Conservation (phyloP, 805 yeast species). For the Candida lessepsii region DNA sequence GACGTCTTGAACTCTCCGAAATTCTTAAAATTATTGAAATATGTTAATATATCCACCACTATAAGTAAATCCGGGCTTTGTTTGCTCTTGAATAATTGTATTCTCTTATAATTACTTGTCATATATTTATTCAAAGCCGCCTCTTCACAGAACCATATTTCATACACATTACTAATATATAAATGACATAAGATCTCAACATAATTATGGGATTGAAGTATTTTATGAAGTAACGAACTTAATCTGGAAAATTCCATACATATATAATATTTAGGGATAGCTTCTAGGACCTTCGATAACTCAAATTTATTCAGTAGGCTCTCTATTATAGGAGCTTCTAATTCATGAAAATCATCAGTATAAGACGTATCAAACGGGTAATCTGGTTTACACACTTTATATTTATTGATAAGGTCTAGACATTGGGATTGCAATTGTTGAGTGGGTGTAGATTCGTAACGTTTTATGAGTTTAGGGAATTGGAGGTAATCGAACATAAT, state of each 20-base stretch:
- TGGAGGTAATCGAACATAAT: slow-evolving; percentile 12
- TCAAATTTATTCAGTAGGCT: slow-evolving; percentile 18
- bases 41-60: slow-evolving; percentile 9
- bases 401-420: slow-evolving; percentile 24
- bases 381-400: slow-evolving; percentile 10
- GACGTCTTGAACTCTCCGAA: not conserved
- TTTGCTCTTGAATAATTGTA: slow-evolving; percentile 1
- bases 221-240: slow-evolving; percentile 4
- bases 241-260: slow-evolving; percentile 13
- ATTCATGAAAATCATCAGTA: slow-evolving; percentile 28
- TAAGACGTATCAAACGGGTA: slow-evolving; percentile 25
- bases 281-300: slow-evolving; percentile 17
- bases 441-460: slow-evolving; percentile 1
- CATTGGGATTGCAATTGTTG: slow-evolving; percentile 3
- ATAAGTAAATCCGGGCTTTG: slow-evolving; percentile 6
- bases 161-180: slow-evolving; percentile 11
- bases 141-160: slow-evolving; percentile 13
- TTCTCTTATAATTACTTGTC: slow-evolving; percentile 5
- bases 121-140: slow-evolving; percentile 3
- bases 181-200: slow-evolving; percentile 10
- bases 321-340: slow-evolving; percentile 25
- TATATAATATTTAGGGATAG: slow-evolving; percentile 14
- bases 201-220: slow-evolving; percentile 7
- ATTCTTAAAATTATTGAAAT: slow-evolving; percentile 10
- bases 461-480: slow-evolving; percentile 10